Percentiles rank a stretch among this genome's conserved stretches.
Evolutionary conservation across 2,329 filamentous ascomycete genomes (phyloP).

Genomic region (Xylariales sp.): DNA sequence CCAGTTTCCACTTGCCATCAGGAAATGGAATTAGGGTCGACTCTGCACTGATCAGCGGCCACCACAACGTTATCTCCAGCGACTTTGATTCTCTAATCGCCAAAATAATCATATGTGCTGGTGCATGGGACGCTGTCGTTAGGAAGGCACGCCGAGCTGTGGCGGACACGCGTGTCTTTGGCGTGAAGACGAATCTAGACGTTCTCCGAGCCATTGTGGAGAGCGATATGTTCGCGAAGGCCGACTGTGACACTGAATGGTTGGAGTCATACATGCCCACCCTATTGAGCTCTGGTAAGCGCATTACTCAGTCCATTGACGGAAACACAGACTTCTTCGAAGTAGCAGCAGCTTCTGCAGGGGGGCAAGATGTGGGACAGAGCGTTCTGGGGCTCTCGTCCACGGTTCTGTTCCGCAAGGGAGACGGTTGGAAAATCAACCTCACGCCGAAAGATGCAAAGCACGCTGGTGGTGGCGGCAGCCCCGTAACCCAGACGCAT

Average conservation of each 20-base stretch:
- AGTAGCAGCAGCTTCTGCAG: not conserved
- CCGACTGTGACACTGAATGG: slow-evolving; percentile 52
- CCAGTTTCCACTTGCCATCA: slow-evolving; percentile 45
- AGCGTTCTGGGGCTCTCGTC: slow-evolving; percentile 10
- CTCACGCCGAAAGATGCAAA: slow-evolving; percentile 30
- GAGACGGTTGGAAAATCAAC: slow-evolving; percentile 53
- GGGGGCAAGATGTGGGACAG: not conserved
- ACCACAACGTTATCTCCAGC: slow-evolving; percentile 40
- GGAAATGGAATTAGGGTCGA: slow-evolving; percentile 57
- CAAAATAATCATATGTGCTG: slow-evolving; percentile 54
- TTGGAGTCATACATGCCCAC: slow-evolving; percentile 42
- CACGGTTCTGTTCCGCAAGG: slow-evolving; percentile 49
- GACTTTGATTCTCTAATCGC: slow-evolving; percentile 57
- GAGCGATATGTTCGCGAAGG: slow-evolving; percentile 42
- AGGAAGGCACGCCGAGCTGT: slow-evolving; percentile 51
- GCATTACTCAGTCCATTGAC: slow-evolving; percentile 3
- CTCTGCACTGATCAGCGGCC: slow-evolving; percentile 42
- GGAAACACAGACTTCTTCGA: not conserved
- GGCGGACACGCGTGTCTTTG: slow-evolving; percentile 48
- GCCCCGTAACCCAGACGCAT: slow-evolving; percentile 27
- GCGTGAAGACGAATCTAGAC: slow-evolving; percentile 54
- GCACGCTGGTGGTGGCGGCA: too few species aligned
- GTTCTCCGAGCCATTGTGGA: slow-evolving; percentile 49
- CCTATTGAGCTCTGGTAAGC: slow-evolving; percentile 18
- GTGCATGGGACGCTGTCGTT: slow-evolving; percentile 46